These are phyloP conservation scores for Gyrodon lividus DNA, from an alignment of 768 basidiomycete species.

Conservation along the genomic window DNA sequence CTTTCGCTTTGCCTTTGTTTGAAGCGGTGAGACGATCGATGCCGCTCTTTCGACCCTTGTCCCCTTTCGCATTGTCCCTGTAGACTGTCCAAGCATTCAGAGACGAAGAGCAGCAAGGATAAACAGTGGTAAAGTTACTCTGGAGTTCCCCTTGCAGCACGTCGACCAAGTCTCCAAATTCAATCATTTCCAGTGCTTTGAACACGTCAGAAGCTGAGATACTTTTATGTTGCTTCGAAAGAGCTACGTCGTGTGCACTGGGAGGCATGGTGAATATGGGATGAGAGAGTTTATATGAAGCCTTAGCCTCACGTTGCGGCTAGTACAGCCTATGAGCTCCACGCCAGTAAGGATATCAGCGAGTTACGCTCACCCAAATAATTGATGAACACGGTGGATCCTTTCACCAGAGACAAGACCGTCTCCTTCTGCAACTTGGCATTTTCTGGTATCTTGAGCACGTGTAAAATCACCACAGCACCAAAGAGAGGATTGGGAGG, in stretches of 20 bases:
- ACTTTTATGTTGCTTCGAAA: slow-evolving; percentile 82
- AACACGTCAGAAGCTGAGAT: slow-evolving; percentile 89
- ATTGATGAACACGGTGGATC: slow-evolving; percentile 93
- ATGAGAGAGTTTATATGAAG: not conserved
- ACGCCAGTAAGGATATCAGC: not conserved
- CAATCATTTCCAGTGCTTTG: slow-evolving; percentile 77
- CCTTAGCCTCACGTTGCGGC: slow-evolving; percentile 43
- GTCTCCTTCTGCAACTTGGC: slow-evolving; percentile 91
- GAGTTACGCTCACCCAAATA: slow-evolving; percentile 65
- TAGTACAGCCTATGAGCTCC: slow-evolving; percentile 18
- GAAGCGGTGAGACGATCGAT: slow-evolving; percentile 25
- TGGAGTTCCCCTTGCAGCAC: slow-evolving; percentile 63
- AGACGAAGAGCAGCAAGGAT: not conserved
- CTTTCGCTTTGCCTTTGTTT: slow-evolving; percentile 31
- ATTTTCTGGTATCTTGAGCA: slow-evolving; percentile 70
- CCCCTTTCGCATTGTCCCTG: slow-evolving; percentile 59
- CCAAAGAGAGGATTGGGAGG: not conserved
- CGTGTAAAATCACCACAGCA: not conserved
- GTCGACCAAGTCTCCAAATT: slow-evolving; percentile 70
- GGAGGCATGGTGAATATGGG: not conserved
- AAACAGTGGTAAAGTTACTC: slow-evolving; percentile 34
- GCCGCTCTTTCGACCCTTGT: slow-evolving; percentile 44
- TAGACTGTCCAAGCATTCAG: slow-evolving; percentile 46
- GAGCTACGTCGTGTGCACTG: slow-evolving; percentile 87
- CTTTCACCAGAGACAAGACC: slow-evolving; percentile 78